These are phyloP conservation scores for Platanthera zijinensis DNA, from an alignment of 106 monocot species.

Conservation along the genomic window DNA sequence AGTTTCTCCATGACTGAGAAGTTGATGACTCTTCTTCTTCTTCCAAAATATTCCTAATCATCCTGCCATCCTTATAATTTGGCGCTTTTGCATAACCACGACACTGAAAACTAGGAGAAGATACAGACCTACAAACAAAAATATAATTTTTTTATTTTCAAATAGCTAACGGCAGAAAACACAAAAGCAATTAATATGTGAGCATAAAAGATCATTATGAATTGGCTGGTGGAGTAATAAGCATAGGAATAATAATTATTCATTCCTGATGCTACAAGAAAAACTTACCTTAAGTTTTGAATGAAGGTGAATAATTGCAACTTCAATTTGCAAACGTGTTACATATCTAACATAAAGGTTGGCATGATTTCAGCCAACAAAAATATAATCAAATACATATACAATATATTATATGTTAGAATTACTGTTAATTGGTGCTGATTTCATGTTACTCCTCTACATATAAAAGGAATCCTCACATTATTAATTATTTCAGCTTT, in stretches of 20 bases:
- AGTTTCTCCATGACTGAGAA: conserved; percentile 25
- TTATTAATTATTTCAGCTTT: too few relatives aligned
- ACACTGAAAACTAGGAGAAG: conserved; percentile 6
- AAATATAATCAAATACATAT: too few relatives aligned
- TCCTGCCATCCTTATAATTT: conserved; percentile 18
- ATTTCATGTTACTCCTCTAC: too few relatives aligned
- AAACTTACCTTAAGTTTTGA: not conserved
- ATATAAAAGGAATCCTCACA: too few relatives aligned
- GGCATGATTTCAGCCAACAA: too few relatives aligned
- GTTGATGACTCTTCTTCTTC: conserved; percentile 16
- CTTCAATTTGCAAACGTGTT: too few relatives aligned
- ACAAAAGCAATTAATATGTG: not conserved
- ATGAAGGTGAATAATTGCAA: not conserved
- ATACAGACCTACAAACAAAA: conserved; percentile 20
- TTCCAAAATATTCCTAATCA: conserved; percentile 15
- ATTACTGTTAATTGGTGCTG: too few relatives aligned
- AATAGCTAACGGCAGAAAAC: not conserved
- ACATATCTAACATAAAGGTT: too few relatives aligned
- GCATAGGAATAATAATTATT: not conserved
- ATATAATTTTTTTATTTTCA: not conserved
- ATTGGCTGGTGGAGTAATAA: not conserved
- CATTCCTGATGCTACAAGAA: not conserved
- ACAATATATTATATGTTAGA: too few relatives aligned
- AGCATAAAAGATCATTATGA: not conserved
- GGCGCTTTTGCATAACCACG: conserved; percentile 26